These are phyloP conservation scores for Plasmodium gonderi DNA, from an alignment of 169 alveolate species.

Conservation along the genomic window DNA sequence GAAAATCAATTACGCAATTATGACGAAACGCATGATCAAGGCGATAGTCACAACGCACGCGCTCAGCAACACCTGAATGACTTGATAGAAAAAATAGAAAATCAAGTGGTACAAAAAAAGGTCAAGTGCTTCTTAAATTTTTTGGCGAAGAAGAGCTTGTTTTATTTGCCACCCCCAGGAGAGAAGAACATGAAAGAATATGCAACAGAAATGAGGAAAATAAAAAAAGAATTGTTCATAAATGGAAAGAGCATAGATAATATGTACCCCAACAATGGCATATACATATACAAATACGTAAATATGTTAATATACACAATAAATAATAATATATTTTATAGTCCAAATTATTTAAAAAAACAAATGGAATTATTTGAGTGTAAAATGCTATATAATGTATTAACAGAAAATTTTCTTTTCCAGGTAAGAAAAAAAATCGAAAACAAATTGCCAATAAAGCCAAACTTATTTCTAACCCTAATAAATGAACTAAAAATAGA, in stretches of 20 bases:
- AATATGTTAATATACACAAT: conserved; percentile 39
- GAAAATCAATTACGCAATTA: too few species aligned
- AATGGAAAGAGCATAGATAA: conserved; percentile 50
- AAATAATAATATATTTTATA: conserved; percentile 18
- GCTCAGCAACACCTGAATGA: conserved; percentile 1
- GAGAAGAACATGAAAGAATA: conserved; percentile 7
- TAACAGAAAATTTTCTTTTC: conserved; percentile 34
- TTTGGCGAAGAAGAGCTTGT: conserved; percentile 10
- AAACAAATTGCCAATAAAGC: conserved; percentile 64
- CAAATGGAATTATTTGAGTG: conserved; percentile 36
- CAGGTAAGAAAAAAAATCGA: conserved; percentile 52
- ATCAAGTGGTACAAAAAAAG: conserved; percentile 1
- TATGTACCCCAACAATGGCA: conserved; percentile 18
- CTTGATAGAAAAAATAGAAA: neutral
- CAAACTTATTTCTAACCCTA: conserved; percentile 39
- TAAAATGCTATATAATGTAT: conserved; percentile 22
- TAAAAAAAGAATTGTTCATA: conserved; percentile 29
- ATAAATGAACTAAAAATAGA: conserved; percentile 43
- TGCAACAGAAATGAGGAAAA: neutral
- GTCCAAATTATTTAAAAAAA: conserved; percentile 32
- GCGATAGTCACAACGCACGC: neutral
- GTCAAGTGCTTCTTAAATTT: conserved; percentile 17
- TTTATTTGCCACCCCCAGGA: conserved; percentile 19
- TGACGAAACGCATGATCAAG: too few species aligned
- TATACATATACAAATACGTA: conserved; percentile 22